Evolutionary conservation across 2,329 filamentous ascomycete genomes (phyloP).

Genomic region (Alternaria incomplexa): DNA sequence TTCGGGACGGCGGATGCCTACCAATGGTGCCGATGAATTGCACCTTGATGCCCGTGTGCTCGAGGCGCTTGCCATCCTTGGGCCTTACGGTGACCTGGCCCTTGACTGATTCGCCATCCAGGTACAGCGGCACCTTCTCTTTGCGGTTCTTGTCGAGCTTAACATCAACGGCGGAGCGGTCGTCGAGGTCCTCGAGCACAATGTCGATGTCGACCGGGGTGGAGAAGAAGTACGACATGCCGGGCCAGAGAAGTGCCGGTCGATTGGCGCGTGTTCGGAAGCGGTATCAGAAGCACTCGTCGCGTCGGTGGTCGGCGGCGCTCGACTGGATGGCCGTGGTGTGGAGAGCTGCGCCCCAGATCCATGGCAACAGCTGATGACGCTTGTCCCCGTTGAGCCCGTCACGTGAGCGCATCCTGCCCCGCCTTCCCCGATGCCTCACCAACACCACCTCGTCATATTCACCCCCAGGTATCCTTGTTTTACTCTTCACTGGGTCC

Average conservation of each 20-base stretch:
- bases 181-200: conserved; percentile 92
- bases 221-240: conserved; percentile 92
- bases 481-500: conserved; percentile 12
- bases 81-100: conserved; percentile 92
- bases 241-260: conserved; percentile 10
- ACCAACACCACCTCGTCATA: conserved; percentile 2
- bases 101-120: conserved; percentile 98
- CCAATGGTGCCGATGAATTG: conserved; percentile 99
- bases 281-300: not conserved
- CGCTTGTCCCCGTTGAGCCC: conserved; percentile 8
- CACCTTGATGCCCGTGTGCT: conserved; percentile 99
- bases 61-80: conserved; percentile 96
- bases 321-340: conserved; percentile 15
- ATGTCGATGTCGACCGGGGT: conserved; percentile 99
- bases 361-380: conserved; percentile 21
- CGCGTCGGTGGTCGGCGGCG: conserved; percentile 24
- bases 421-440: not conserved
- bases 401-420: conserved; percentile 21
- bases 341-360: conserved; percentile 18
- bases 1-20: conserved; percentile 47
- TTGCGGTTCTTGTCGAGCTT: conserved; percentile 98
- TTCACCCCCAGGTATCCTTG: not conserved
- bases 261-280: not conserved
- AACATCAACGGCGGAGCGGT: conserved; percentile 93
- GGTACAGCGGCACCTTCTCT: conserved; percentile 95